Conservation (phyloP, 1,139 yeast genomes). For the Zygoascus hellenicus region DNA sequence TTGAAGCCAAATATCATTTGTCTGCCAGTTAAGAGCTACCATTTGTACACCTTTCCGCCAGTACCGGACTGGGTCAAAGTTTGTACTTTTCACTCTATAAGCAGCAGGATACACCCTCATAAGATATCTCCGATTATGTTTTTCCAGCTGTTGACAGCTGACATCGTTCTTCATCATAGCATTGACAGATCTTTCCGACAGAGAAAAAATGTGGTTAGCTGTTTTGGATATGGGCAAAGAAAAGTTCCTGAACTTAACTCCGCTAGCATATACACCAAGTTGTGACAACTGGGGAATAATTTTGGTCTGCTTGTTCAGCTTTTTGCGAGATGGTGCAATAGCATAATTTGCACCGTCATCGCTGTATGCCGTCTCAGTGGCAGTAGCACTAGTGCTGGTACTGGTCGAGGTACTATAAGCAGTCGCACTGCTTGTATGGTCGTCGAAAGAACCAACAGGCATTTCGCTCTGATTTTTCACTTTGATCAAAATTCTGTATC, state of each 20-base stretch:
- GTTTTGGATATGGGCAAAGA: constrained; percentile 83
- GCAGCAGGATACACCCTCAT: constrained; percentile 88
- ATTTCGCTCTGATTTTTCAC: constrained; percentile 44
- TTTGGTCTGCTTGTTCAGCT: constrained; percentile 24
- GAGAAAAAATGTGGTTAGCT: constrained; percentile 75
- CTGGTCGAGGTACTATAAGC: constrained; percentile 7
- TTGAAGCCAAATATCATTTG: constrained; percentile 84
- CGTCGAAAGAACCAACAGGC: neutral
- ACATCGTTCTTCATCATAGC: constrained; percentile 57
- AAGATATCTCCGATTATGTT: constrained; percentile 69
- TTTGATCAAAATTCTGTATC: constrained; percentile 65
- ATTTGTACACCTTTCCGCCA: constrained; percentile 88
- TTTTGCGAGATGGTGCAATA: constrained; percentile 2
- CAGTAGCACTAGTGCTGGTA: constrained; percentile 25
- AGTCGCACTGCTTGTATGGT: neutral
- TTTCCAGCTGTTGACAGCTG: constrained; percentile 47
- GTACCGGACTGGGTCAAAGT: constrained; percentile 68
- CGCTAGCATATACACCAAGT: constrained; percentile 64
- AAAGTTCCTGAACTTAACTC: constrained; percentile 73
- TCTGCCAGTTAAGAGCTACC: constrained; percentile 98
- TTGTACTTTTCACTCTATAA: constrained; percentile 67
- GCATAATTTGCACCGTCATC: constrained; percentile 3
- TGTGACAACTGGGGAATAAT: constrained; percentile 50
- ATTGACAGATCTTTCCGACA: constrained; percentile 66
- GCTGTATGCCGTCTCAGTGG: constrained; percentile 41